Evolutionary conservation across 1,284 basidiomycete species (phyloP).

Genomic region (Hemileia vastatrix): DNA sequence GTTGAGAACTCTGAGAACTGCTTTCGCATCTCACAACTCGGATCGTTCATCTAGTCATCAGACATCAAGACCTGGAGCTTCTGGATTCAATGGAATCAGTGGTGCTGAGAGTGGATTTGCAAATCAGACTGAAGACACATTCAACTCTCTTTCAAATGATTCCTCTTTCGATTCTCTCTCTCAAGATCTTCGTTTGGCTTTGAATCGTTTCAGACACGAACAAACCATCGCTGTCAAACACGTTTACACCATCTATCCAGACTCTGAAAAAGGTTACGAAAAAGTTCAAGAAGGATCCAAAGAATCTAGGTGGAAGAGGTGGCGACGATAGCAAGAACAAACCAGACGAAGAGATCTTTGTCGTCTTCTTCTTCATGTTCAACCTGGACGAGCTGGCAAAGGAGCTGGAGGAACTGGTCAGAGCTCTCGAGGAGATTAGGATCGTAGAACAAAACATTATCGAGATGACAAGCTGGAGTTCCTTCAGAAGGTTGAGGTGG

Average conservation of each 20-base stretch:
- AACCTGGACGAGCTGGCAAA: constrained; percentile 38
- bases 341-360: constrained; percentile 36
- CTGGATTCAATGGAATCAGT: not conserved
- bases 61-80: not conserved
- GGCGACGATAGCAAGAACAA: constrained; percentile 21
- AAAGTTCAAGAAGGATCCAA: not conserved
- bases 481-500: not conserved
- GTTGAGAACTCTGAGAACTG: constrained; percentile 56
- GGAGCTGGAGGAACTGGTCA: constrained; percentile 30
- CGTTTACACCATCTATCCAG: constrained; percentile 37
- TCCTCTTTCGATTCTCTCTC: constrained; percentile 29
- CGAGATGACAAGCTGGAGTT: not conserved
- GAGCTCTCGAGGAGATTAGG: constrained; percentile 30
- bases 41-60: not conserved
- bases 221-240: constrained; percentile 37
- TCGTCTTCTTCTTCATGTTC: constrained; percentile 40
- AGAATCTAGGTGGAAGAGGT: not conserved
- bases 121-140: not conserved
- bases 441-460: not conserved
- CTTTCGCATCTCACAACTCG: constrained; percentile 47
- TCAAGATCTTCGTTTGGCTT: constrained; percentile 28
- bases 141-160: not conserved
- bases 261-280: not conserved
- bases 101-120: not conserved
- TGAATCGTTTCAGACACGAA: constrained; percentile 35